Conservation (phyloP, 2,329 filamentous ascomycete species). For the Fusarium solani-melongenae region DNA sequence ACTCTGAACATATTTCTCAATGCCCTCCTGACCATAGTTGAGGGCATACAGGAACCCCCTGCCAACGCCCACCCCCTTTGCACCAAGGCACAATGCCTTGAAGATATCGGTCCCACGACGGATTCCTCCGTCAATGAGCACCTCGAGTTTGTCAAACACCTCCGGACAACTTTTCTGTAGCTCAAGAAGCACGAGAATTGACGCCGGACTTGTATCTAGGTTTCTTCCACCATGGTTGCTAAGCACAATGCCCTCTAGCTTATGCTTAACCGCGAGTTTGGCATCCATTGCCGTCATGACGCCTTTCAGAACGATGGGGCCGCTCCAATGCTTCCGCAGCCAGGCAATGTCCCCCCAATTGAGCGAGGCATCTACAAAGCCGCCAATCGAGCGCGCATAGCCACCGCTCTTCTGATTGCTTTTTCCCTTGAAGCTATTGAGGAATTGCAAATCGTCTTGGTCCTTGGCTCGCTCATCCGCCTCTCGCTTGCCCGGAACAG, state of each 20-base stretch:
- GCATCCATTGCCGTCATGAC: conserved; percentile 75
- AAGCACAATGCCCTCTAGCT: neutral
- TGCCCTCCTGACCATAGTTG: conserved; percentile 69
- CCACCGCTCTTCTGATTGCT: conserved; percentile 67
- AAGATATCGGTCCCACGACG: neutral
- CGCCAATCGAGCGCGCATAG: conserved; percentile 62
- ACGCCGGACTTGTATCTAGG: neutral
- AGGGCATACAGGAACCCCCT: conserved; percentile 67
- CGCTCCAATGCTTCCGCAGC: conserved; percentile 60
- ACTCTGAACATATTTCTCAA: conserved; percentile 64
- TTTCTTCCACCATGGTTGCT: neutral
- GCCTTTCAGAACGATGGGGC: conserved; percentile 74
- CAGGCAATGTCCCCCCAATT: conserved; percentile 75
- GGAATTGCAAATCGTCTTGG: neutral
- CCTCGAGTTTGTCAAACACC: conserved; percentile 52
- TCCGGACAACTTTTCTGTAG: conserved; percentile 60
- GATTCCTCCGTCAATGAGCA: neutral
- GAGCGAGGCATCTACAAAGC: conserved; percentile 67
- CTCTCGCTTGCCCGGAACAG: conserved; percentile 21
- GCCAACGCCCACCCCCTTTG: neutral
- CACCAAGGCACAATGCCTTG: neutral
- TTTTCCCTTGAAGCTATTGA: conserved; percentile 32
- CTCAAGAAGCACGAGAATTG: neutral
- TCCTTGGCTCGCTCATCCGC: conserved; percentile 11
- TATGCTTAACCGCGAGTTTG: conserved; percentile 34